Evolutionary conservation across 2,329 filamentous ascomycete genomes (phyloP).

Genomic region (Aspergillus arachidicola): DNA sequence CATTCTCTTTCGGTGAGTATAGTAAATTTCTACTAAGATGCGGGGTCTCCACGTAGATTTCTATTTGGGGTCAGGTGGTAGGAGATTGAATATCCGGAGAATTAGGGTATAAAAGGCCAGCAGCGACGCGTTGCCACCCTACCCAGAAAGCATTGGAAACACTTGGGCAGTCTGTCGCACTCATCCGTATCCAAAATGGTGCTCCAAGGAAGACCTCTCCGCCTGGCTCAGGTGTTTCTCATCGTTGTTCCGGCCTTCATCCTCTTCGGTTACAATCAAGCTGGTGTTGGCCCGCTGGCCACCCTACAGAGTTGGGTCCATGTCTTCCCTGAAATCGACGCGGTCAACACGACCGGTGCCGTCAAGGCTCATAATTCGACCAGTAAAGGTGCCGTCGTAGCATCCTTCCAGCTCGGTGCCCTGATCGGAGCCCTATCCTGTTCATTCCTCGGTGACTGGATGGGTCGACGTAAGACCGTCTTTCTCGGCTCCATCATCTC

Average conservation of each 20-base stretch:
- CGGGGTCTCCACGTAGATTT: constrained; percentile 4
- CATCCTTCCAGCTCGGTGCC: constrained; percentile 25
- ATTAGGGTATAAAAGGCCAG: not conserved
- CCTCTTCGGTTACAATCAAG: constrained; percentile 31
- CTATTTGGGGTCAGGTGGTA: not conserved
- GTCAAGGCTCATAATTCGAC: constrained; percentile 25
- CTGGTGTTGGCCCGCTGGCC: constrained; percentile 25
- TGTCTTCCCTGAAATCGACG: constrained; percentile 59
- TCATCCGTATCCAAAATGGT: not conserved
- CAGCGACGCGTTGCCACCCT: not conserved
- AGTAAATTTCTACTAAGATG: constrained; percentile 1
- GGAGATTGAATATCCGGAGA: not conserved
- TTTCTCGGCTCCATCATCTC: constrained; percentile 44
- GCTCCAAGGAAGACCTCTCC: constrained; percentile 16
- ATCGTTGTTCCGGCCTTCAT: constrained; percentile 28
- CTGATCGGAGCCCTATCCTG: constrained; percentile 25
- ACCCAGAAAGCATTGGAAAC: not conserved
- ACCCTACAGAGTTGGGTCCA: constrained; percentile 38
- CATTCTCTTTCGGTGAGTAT: not conserved
- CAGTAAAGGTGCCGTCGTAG: constrained; percentile 30
- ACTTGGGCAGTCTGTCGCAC: not conserved
- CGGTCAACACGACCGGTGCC: constrained; percentile 35
- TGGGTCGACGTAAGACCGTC: constrained; percentile 52
- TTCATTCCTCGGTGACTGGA: constrained; percentile 43
- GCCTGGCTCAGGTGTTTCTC: constrained; percentile 24